A percentile compares a stretch with the other conserved stretches of the same genome.
Evolutionary conservation across 1,284 basidiomycete species (phyloP).

Genomic region (Xerocomus amazonicus): DNA sequence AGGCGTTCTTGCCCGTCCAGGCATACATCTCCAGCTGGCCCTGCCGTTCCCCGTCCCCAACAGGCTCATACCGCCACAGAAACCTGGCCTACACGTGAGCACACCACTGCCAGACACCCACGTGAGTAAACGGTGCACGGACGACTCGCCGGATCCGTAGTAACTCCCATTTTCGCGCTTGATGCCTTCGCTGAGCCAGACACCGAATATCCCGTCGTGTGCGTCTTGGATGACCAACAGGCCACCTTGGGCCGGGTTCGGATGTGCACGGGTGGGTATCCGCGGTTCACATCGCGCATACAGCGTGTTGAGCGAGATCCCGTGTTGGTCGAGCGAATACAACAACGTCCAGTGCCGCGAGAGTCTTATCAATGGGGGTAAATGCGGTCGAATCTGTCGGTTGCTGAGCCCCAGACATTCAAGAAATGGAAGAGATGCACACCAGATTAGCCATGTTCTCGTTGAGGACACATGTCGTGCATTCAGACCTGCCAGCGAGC

Average conservation of each 20-base stretch:
- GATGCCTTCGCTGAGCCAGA: slow-evolving; percentile 76
- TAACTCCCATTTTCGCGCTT: slow-evolving; percentile 56
- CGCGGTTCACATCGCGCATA: slow-evolving; percentile 62
- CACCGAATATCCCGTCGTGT: slow-evolving; percentile 69
- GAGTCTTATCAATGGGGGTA: slow-evolving; percentile 81
- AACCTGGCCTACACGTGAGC: slow-evolving; percentile 51
- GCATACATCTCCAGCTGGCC: slow-evolving; percentile 61
- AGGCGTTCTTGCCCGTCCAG: slow-evolving; percentile 91
- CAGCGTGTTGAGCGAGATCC: slow-evolving; percentile 87
- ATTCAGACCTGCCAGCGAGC: slow-evolving; percentile 50
- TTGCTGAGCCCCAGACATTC: neutral
- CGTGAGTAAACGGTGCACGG: slow-evolving; percentile 34
- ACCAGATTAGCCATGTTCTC: slow-evolving; percentile 58
- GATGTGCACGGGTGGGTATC: slow-evolving; percentile 21
- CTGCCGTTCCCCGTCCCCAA: slow-evolving; percentile 9
- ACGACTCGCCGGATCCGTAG: slow-evolving; percentile 86
- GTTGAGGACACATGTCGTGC: slow-evolving; percentile 55
- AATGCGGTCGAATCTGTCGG: slow-evolving; percentile 59
- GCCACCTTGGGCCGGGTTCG: slow-evolving; percentile 38
- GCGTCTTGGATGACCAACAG: slow-evolving; percentile 61
- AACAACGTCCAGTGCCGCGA: slow-evolving; percentile 81
- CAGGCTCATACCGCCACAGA: slow-evolving; percentile 57
- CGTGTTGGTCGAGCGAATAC: slow-evolving; percentile 94
- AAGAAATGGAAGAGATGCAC: neutral
- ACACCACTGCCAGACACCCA: too few species aligned